These are phyloP conservation scores for Bauhinia variegata DNA, from an alignment of 306 rosid genomes.

Conservation along the genomic window DNA sequence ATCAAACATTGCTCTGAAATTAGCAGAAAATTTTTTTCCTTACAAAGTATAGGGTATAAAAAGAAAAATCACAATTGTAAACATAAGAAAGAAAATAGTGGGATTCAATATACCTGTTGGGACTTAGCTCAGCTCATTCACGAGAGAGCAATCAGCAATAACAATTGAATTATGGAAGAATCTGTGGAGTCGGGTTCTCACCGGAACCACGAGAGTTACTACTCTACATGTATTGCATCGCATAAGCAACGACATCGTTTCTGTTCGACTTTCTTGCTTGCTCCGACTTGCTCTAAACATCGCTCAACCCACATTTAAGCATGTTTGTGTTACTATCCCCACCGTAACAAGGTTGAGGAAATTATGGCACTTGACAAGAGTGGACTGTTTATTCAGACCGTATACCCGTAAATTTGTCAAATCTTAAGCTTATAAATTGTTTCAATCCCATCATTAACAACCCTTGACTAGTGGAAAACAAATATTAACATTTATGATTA, in stretches of 20 bases:
- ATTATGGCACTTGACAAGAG: no score
- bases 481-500: no score
- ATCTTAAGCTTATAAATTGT: conserved; percentile 13
- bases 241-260: conserved; percentile 6
- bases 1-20: not conserved
- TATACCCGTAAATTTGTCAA: no score
- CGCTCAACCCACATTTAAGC: no score
- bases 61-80: not conserved
- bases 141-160: not conserved
- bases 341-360: no score
- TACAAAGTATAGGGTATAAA: not conserved
- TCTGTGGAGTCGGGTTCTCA: conserved; percentile 27
- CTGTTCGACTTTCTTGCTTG: not conserved
- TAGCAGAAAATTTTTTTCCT: not conserved
- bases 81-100: not conserved
- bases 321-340: no score
- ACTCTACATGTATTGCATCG: not conserved
- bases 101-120: conserved; percentile 29
- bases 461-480: not conserved
- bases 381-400: no score
- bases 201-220: conserved; percentile 37
- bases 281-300: no score
- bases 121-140: conserved; percentile 5
- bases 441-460: conserved; percentile 40
- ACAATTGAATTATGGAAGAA: not conserved